phyloP scores from a whole-genome alignment of 225 moss, liverwort and hornwort genomes.

The Neckera pumila region DNA sequence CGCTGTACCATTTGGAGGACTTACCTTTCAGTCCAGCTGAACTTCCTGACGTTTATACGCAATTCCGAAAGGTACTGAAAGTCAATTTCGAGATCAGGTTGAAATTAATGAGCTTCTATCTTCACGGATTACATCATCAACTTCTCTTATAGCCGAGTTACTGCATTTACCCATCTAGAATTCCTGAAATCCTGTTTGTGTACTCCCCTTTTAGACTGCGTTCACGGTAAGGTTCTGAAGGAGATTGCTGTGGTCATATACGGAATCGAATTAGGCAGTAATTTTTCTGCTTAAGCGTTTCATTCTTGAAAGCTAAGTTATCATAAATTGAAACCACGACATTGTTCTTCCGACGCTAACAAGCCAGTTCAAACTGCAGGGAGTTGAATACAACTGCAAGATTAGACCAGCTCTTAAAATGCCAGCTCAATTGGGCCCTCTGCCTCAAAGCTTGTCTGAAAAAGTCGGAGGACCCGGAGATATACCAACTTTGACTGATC shows the following conservation, averaged over 20 bases:
- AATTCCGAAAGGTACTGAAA: constrained; percentile 80
- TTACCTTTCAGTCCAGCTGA: constrained; percentile 66
- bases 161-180: neutral
- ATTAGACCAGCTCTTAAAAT: constrained; percentile 63
- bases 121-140: neutral
- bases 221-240: neutral
- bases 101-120: neutral
- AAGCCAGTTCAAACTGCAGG: constrained; percentile 20
- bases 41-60: constrained; percentile 88
- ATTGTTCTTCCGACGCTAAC: neutral
- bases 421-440: constrained; percentile 75
- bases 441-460: constrained; percentile 46
- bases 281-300: neutral
- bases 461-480: constrained; percentile 59
- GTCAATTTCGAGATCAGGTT: neutral
- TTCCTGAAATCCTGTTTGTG: neutral
- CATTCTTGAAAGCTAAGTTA: neutral
- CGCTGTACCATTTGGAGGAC: constrained; percentile 85
- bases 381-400: constrained; percentile 65
- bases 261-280: neutral
- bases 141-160: neutral
- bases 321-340: neutral
- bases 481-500: constrained; percentile 63
- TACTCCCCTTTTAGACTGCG: neutral
- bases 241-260: neutral